Base-by-base conservation (phyloP, 148 eudicot genomes). In the Persicaria tinctoria region DNA sequence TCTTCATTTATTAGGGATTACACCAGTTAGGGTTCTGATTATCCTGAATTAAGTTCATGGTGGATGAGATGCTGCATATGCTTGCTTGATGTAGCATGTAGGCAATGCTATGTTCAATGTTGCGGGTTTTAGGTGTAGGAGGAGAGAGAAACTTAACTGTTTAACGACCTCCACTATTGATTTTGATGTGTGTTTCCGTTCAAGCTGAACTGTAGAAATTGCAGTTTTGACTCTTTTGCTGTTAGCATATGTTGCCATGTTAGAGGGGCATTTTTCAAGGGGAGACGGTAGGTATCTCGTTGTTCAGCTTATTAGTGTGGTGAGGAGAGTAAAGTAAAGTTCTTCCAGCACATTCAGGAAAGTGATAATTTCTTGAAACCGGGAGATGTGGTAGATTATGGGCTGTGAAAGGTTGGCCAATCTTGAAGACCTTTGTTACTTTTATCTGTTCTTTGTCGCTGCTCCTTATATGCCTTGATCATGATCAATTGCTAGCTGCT, bases 241-340 rank as follows among this genome's bases (percentile, higher is more conserved):
- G 14, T 62, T 62, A 62, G 46, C 46, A 63, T 63, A 27, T 63
- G 45, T 63, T 18, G 14, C 46, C 70, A 66, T 66, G 70, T 66
- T 44, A 41, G 47, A 66, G 48, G 13, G 17, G 47, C 47, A 17
- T 38, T 41, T 38, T 12, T 66, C 6, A 9, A 66, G 70, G 41
- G 17, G 47, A 66, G 18, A 66, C 18, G 1, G 70, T 46, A 13
- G 38, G 44, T 59, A 3, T 44, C 18, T 11, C 8, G 41, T 66
- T 66, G 70, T 66, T 41, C 14, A 60, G 44, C 68, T 60, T 12
- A 60, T 1, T 9, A 60, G 13, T 60, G 68, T 38, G 70, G 47
- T 8, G 47, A 66, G 47, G 70, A 66, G 48, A 66, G 45, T 3
- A 23, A 44, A 12, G 18, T 38, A 12, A 66, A 47, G 70, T 27